A percentile compares a stretch with the other conserved stretches of the same genome.
phyloP scores from a whole-genome alignment of 768 basidiomycete genomes.

The Cantharellus cinnabarinus region DNA sequence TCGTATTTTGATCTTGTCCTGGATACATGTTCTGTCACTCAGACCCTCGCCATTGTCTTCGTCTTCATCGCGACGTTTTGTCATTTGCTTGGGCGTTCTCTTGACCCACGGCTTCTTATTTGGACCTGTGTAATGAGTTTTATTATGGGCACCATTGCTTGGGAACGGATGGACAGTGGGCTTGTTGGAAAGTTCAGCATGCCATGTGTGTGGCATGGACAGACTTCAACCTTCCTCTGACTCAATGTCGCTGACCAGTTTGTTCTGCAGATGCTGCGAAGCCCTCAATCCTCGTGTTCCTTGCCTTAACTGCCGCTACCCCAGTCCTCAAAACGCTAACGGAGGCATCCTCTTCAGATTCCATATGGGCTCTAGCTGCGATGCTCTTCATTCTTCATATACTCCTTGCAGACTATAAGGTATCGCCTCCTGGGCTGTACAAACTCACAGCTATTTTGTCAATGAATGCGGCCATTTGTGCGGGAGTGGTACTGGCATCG shows the following conservation, averaged over 20 bases:
- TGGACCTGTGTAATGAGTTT: conserved; percentile 42
- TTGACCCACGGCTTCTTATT: conserved; percentile 53
- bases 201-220: background rate
- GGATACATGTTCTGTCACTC: conserved; percentile 55
- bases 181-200: too few relatives aligned
- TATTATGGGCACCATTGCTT: conserved; percentile 36
- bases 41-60: conserved; percentile 65
- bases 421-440: conserved; percentile 7
- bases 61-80: conserved; percentile 68
- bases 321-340: conserved; percentile 85
- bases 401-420: conserved; percentile 65
- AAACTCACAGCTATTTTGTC: conserved; percentile 70
- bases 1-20: conserved; percentile 54
- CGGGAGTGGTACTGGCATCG: conserved; percentile 83
- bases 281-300: conserved; percentile 70
- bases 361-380: conserved; percentile 89
- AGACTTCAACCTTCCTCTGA: conserved; percentile 21
- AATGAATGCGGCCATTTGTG: conserved; percentile 81
- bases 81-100: conserved; percentile 35
- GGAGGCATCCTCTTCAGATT: conserved; percentile 87
- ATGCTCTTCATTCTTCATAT: conserved; percentile 64
- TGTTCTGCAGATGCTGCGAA: conserved; percentile 26
- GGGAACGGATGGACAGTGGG: conserved; percentile 24
- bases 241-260: conserved; percentile 22
- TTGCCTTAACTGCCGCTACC: conserved; percentile 73